These are phyloP conservation scores for Leccinum subrobustum DNA, from an alignment of 1,284 basidiomycete species.

Conservation along the genomic window DNA sequence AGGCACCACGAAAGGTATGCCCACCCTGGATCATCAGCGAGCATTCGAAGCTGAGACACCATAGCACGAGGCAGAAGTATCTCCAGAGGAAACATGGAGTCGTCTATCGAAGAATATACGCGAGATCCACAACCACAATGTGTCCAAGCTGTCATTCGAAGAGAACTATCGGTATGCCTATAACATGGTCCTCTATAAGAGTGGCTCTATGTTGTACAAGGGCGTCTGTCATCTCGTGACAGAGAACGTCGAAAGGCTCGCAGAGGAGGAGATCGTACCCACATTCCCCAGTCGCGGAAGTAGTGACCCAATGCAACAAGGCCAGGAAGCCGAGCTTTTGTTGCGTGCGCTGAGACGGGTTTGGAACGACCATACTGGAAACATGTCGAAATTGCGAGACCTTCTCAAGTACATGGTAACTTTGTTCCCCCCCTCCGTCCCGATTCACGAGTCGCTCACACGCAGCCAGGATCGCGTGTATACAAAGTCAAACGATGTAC, in stretches of 20 bases:
- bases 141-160: conserved; percentile 91
- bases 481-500: conserved; percentile 68
- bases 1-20: conserved; percentile 53
- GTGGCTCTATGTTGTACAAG: conserved; percentile 86
- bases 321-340: conserved; percentile 80
- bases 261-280: conserved; percentile 77
- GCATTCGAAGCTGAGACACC: conserved; percentile 2
- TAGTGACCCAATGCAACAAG: conserved; percentile 59
- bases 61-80: conserved; percentile 68
- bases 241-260: conserved; percentile 83
- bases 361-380: conserved; percentile 94
- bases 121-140: conserved; percentile 96
- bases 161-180: conserved; percentile 95
- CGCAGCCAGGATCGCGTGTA: conserved; percentile 83
- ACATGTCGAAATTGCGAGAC: conserved; percentile 88
- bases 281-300: conserved; percentile 65
- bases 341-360: conserved; percentile 82
- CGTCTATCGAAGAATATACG: conserved; percentile 81
- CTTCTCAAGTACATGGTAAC: conserved; percentile 94
- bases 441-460: conserved; percentile 17
- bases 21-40: not conserved
- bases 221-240: conserved; percentile 81
- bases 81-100: conserved; percentile 73
- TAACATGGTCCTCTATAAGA: conserved; percentile 88
- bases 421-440: conserved; percentile 23